Evolutionary conservation across 768 basidiomycete genomes (phyloP).

Genomic region (Fomitopsis pulvina): DNA sequence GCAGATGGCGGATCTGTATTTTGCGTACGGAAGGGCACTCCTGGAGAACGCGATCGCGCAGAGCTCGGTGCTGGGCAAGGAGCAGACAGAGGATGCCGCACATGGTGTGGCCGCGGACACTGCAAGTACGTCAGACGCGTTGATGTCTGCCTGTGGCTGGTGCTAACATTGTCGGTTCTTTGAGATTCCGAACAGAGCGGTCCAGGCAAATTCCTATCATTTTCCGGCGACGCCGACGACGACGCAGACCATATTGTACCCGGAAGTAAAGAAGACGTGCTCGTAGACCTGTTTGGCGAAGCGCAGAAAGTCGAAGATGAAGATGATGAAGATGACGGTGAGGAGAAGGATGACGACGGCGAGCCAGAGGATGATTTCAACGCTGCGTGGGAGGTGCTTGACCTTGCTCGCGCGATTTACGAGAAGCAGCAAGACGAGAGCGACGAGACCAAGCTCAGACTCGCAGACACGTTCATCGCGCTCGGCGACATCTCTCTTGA

Average conservation of each 20-base stretch:
- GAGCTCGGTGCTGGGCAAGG: constrained; percentile 84
- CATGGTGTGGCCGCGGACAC: constrained; percentile 30
- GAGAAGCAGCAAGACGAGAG: constrained; percentile 56
- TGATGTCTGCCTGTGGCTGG: neutral
- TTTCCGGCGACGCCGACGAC: constrained; percentile 76
- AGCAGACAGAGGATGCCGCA: constrained; percentile 54
- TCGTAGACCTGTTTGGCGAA: constrained; percentile 61
- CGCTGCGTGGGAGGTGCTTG: constrained; percentile 96
- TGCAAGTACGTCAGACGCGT: constrained; percentile 23
- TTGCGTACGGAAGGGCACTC: constrained; percentile 88
- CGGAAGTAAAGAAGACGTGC: constrained; percentile 35
- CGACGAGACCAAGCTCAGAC: constrained; percentile 64
- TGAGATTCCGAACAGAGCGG: constrained; percentile 29
- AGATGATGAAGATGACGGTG: constrained; percentile 46
- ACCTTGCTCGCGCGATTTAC: constrained; percentile 85
- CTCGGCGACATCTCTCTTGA: constrained; percentile 97
- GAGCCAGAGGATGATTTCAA: constrained; percentile 98
- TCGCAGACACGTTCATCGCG: constrained; percentile 86
- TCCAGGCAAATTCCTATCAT: constrained; percentile 63
- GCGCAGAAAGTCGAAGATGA: constrained; percentile 42
- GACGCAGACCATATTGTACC: constrained; percentile 27
- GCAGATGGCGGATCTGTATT: constrained; percentile 82
- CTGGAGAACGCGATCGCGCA: constrained; percentile 89
- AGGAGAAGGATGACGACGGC: constrained; percentile 57
- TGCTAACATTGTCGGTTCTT: neutral